phyloP scores from a whole-genome alignment of 202 grass and related monocot species.

The Zizania palustris region DNA sequence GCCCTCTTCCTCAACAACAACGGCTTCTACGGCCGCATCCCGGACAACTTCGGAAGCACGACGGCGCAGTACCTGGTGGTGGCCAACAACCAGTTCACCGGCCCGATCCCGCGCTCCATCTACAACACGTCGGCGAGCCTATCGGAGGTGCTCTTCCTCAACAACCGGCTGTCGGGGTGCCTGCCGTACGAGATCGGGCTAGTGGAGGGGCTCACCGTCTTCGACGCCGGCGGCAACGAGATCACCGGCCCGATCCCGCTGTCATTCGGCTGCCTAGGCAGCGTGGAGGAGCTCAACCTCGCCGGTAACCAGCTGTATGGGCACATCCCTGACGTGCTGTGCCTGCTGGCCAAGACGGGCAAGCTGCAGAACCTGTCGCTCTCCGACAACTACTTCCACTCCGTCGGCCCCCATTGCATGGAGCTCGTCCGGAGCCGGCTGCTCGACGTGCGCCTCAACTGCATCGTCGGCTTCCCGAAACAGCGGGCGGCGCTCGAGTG shows the following conservation, averaged over 20 bases:
- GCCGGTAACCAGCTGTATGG: constrained; percentile 80
- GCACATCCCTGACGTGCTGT: constrained; percentile 68
- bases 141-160: constrained; percentile 86
- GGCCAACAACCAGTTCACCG: constrained; percentile 88
- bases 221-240: constrained; percentile 71
- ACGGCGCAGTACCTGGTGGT: constrained; percentile 65
- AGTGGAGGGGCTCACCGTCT: constrained; percentile 53
- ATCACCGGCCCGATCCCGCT: constrained; percentile 74
- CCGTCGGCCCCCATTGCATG: constrained; percentile 56
- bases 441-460: constrained; percentile 78
- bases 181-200: constrained; percentile 78
- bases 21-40: constrained; percentile 51
- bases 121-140: constrained; percentile 57
- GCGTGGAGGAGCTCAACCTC: constrained; percentile 71
- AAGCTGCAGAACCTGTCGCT: constrained; percentile 74
- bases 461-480: constrained; percentile 60
- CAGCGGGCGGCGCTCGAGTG: constrained; percentile 73
- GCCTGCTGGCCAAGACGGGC: constrained; percentile 61
- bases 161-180: constrained; percentile 78
- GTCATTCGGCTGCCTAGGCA: constrained; percentile 75
- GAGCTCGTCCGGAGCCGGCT: constrained; percentile 54
- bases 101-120: constrained; percentile 64
- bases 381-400: constrained; percentile 83
- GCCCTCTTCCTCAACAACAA: constrained; percentile 98
- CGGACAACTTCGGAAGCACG: constrained; percentile 55